These are phyloP conservation scores for Rubia yunnanensis DNA, from an alignment of 257 asterid species.

Conservation along the genomic window DNA sequence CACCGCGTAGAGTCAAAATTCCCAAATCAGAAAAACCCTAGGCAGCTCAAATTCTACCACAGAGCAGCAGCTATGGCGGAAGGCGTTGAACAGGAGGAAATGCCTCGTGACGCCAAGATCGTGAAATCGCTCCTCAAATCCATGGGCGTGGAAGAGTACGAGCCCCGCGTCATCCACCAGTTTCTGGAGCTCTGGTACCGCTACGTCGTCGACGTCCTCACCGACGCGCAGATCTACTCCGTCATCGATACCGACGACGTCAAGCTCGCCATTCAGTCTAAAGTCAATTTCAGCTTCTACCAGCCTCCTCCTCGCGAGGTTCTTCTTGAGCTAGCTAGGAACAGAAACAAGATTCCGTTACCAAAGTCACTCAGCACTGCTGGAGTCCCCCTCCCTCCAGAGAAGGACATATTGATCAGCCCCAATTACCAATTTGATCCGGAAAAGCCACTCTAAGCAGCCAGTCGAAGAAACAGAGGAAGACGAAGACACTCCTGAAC, in stretches of 20 bases:
- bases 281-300: conserved; percentile 82
- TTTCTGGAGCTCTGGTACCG: conserved; percentile 76
- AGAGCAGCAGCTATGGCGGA: conserved; percentile 51
- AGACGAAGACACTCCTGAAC: conserved; percentile 43
- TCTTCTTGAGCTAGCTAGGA: conserved; percentile 75
- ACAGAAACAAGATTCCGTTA: conserved; percentile 65
- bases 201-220: conserved; percentile 63
- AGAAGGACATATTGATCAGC: conserved; percentile 66
- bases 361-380: conserved; percentile 53
- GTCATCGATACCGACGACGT: conserved; percentile 71
- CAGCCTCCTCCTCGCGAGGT: conserved; percentile 94
- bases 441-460: conserved; percentile 35
- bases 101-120: conserved; percentile 84
- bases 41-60: background rate
- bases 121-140: conserved; percentile 74
- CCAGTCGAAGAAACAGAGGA: conserved; percentile 73
- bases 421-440: conserved; percentile 80
- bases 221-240: conserved; percentile 80
- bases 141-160: conserved; percentile 85
- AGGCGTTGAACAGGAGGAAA: conserved; percentile 57
- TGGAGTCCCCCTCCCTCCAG: conserved; percentile 76
- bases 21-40: background rate
- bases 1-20: background rate
- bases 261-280: conserved; percentile 77
- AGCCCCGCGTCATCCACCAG: conserved; percentile 81